Evolutionary conservation across 1,284 basidiomycete species (phyloP).

Genomic region (Takashimella tepidaria): DNA sequence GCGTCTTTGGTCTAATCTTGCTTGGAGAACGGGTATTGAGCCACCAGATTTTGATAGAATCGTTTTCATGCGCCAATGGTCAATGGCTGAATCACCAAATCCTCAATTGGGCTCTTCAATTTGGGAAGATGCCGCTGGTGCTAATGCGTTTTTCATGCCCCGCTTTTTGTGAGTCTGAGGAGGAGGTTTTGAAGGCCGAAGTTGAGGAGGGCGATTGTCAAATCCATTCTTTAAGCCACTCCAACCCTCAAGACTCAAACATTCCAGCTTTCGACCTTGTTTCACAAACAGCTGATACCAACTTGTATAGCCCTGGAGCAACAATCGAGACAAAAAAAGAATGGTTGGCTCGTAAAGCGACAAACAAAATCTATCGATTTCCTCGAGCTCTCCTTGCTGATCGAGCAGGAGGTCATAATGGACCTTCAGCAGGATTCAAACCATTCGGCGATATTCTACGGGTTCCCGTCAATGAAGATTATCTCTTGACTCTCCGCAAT

Average conservation of each 20-base stretch:
- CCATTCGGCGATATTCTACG: constrained; percentile 34
- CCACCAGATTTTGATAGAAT: constrained; percentile 24
- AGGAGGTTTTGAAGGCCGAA: too few species aligned
- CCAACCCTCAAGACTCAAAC: too few species aligned
- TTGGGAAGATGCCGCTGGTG: constrained; percentile 31
- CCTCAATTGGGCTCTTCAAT: constrained; percentile 5
- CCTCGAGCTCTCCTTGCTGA: constrained; percentile 20
- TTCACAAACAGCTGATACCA: too few species aligned
- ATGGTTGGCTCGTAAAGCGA: constrained; percentile 19
- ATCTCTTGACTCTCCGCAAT: constrained; percentile 23
- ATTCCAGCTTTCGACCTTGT: too few species aligned
- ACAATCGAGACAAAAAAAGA: constrained; percentile 12
- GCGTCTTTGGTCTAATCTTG: constrained; percentile 24
- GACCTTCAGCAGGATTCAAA: constrained; percentile 22
- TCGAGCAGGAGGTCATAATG: constrained; percentile 22
- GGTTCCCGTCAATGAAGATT: constrained; percentile 21
- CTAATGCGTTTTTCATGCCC: constrained; percentile 28
- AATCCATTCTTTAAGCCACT: too few species aligned
- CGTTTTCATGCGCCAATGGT: constrained; percentile 18
- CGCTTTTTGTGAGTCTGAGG: constrained; percentile 36
- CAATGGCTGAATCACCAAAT: constrained; percentile 9
- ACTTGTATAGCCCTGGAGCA: constrained; percentile 23
- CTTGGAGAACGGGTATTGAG: constrained; percentile 11
- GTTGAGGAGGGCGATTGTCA: too few species aligned
- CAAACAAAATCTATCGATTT: constrained; percentile 18